phyloP scores from a whole-genome alignment of 78 protist species.

The Chrysochromulina tobinii region DNA sequence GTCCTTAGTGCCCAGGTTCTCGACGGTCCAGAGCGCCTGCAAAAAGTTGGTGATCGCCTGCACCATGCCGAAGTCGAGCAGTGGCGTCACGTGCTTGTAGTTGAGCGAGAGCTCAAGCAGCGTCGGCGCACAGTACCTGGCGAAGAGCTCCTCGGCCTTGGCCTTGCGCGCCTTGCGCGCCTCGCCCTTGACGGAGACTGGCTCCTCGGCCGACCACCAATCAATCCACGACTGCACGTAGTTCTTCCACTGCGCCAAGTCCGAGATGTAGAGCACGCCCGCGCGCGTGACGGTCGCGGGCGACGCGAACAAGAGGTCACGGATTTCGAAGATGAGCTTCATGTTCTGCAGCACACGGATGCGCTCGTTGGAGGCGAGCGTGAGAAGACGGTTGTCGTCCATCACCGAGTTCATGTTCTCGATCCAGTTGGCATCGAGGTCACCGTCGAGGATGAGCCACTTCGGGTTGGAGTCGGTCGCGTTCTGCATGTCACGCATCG shows the following conservation, averaged over 20 bases:
- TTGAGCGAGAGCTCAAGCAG: slow-evolving; percentile 37
- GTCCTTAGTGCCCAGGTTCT: slow-evolving; percentile 33
- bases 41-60: slow-evolving; percentile 44
- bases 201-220: not conserved
- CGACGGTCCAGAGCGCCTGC: slow-evolving; percentile 17
- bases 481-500: slow-evolving; percentile 68
- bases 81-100: slow-evolving; percentile 36
- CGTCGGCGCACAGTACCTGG: slow-evolving; percentile 43
- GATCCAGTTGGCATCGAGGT: slow-evolving; percentile 69
- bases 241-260: slow-evolving; percentile 52
- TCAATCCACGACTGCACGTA: slow-evolving; percentile 61
- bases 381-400: slow-evolving; percentile 77
- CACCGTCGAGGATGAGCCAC: slow-evolving; percentile 78
- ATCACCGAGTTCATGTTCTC: slow-evolving; percentile 68
- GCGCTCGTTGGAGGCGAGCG: slow-evolving; percentile 83
- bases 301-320: slow-evolving; percentile 69
- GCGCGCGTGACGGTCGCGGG: slow-evolving; percentile 87
- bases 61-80: slow-evolving; percentile 56
- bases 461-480: slow-evolving; percentile 44
- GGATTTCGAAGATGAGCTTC: slow-evolving; percentile 76
- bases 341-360: slow-evolving; percentile 71
- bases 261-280: slow-evolving; percentile 69
- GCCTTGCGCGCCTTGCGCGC: not conserved
- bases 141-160: slow-evolving; percentile 52
- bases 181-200: not conserved